phyloP scores from a whole-genome alignment of 2,329 filamentous ascomycete genomes.

The Penicillium fuscoglaucum region DNA sequence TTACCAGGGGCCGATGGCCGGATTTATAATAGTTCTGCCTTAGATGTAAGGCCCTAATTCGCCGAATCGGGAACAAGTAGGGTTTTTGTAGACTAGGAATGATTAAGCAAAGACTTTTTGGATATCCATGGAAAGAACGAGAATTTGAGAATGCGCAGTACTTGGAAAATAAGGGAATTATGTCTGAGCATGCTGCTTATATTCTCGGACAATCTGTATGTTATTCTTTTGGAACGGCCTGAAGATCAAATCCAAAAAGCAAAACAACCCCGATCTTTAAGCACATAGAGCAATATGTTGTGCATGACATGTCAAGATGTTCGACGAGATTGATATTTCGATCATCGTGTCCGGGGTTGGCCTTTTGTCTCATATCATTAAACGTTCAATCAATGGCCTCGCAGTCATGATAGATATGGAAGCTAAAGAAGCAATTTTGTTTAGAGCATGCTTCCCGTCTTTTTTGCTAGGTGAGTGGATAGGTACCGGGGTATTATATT shows the following conservation, averaged over 20 bases:
- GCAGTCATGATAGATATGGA: background rate
- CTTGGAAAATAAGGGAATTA: too few species aligned
- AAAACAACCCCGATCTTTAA: background rate
- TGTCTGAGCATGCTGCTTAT: background rate
- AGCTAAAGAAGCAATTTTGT: too few species aligned
- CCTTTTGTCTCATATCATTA: background rate
- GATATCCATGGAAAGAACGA: background rate
- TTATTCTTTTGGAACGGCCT: background rate
- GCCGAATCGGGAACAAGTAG: background rate
- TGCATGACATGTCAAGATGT: background rate
- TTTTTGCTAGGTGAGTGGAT: too few species aligned
- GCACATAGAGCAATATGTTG: background rate
- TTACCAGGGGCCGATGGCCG: background rate
- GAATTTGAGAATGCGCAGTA: background rate
- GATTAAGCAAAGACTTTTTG: background rate
- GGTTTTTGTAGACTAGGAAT: background rate
- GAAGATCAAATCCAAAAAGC: background rate
- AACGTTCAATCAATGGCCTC: background rate
- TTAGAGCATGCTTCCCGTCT: too few species aligned
- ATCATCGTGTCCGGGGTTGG: background rate
- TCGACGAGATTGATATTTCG: background rate
- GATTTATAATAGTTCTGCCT: background rate
- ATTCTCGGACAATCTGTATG: background rate
- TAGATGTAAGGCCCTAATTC: background rate
- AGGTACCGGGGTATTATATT: too few species aligned